These are phyloP conservation scores for Cladophialophora carrionii DNA, from an alignment of 2,329 filamentous ascomycete species.

Conservation along the genomic window DNA sequence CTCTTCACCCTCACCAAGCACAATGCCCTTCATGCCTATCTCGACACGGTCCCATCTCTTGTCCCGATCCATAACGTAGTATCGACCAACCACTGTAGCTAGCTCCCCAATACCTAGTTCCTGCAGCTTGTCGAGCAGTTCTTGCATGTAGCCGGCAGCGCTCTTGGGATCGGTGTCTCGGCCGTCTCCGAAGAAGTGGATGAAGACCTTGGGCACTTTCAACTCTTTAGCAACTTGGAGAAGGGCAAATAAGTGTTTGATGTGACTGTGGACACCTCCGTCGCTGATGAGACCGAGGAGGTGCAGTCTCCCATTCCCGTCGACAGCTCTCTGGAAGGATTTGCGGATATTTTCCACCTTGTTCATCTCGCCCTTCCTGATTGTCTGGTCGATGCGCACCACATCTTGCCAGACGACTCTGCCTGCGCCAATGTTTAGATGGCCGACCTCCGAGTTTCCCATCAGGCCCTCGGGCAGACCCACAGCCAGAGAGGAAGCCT, in stretches of 20 bases:
- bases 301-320: conserved; percentile 88
- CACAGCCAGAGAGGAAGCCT: conserved; percentile 93
- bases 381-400: conserved; percentile 90
- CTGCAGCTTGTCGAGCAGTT: conserved; percentile 76
- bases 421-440: conserved; percentile 97
- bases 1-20: conserved; percentile 83
- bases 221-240: conserved; percentile 88
- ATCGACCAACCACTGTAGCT: conserved; percentile 90
- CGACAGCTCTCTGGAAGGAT: conserved; percentile 77
- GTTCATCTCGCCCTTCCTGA: conserved; percentile 81
- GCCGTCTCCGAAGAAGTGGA: conserved; percentile 98
- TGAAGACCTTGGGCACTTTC: conserved; percentile 86
- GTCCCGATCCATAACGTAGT: conserved; percentile 99
- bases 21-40: conserved; percentile 82
- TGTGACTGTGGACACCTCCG: conserved; percentile 95
- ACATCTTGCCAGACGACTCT: conserved; percentile 98
- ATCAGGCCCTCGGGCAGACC: conserved; percentile 95
- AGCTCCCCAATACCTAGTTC: conserved; percentile 86
- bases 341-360: conserved; percentile 76
- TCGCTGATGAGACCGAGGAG: conserved; percentile 90
- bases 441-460: conserved; percentile 98
- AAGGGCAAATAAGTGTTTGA: conserved; percentile 85
- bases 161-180: conserved; percentile 98
- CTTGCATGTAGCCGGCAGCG: conserved; percentile 81
- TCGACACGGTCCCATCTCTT: conserved; percentile 98